Evolutionary conservation across 2,329 filamentous ascomycete genomes (phyloP).

Genomic region (Fusarium succisae): DNA sequence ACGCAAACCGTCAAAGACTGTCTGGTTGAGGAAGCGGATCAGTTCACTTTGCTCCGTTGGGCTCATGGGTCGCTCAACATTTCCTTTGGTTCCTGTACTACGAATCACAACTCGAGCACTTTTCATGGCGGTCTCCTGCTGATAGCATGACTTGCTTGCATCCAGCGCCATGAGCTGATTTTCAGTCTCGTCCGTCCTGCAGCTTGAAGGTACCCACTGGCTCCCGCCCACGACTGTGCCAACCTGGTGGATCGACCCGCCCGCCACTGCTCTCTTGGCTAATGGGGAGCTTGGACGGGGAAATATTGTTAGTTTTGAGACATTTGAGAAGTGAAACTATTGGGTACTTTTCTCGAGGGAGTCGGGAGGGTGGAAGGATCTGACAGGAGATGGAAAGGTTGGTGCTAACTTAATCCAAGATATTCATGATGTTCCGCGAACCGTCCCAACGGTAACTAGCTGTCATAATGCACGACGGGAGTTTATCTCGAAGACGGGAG

Average conservation of each 20-base stretch:
- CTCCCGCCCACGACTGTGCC: constrained; percentile 33
- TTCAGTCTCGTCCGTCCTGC: constrained; percentile 30
- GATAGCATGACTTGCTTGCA: constrained; percentile 41
- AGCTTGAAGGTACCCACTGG: constrained; percentile 34
- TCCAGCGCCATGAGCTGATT: constrained; percentile 40
- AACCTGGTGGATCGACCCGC: constrained; percentile 39
- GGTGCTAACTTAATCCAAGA: constrained; percentile 22
- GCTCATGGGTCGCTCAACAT: background rate
- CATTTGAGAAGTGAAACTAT: constrained; percentile 10
- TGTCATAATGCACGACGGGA: constrained; percentile 32
- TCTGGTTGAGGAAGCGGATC: background rate
- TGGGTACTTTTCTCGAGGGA: background rate
- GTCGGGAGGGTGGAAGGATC: constrained; percentile 1
- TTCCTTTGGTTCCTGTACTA: background rate
- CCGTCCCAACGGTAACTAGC: constrained; percentile 37
- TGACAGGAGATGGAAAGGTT: constrained; percentile 17
- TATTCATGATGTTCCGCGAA: constrained; percentile 34
- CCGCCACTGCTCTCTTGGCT: constrained; percentile 16
- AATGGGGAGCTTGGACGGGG: constrained; percentile 35
- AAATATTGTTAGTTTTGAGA: constrained; percentile 24
- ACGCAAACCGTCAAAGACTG: background rate
- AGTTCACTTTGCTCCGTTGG: background rate
- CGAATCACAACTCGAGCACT: background rate
- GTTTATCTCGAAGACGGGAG: constrained; percentile 5
- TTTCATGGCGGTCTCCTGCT: constrained; percentile 12